Evolutionary conservation across 495 filamentous ascomycete species (phyloP), one percentile per base, ranked within the genome.

Genomic region (Penicillium cataractarum): DNA sequence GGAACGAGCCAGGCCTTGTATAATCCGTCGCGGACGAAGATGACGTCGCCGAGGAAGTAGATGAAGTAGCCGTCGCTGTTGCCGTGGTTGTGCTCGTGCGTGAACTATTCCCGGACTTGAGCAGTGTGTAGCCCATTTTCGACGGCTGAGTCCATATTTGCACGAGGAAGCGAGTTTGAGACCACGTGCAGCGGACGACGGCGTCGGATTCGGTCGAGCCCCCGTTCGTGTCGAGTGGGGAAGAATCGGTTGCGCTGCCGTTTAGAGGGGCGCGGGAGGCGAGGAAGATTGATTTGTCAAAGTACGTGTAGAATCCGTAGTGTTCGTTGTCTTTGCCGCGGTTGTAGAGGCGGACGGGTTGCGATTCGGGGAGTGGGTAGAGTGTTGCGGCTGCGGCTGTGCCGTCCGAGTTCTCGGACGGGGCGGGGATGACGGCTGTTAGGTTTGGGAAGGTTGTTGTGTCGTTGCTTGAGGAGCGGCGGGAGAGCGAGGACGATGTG

Each of bases 251-350:
- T 31, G 57, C 32, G 19, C 65, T 68, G 27, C 57, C 64, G 40
- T 80, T 78, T 21, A 82, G 65, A 0, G 75, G 70, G 7, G 74
- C 71, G n/a, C 75, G 68, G 12, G 83, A 85, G 56, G 85, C 83
- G 54, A 93, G 80, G 80, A 93, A 96, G 56, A 96, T 92, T 6
- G 90, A 90, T 65, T 92, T 91, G 74, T 93, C 87, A 74, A 89
- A 98, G 80, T 96, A 96, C 0, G 84, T 90, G 74, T 96, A 97
- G 76, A 97, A 97, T 10, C 91, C 92, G 74, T 96, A 98, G 76
- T 97, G 92, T 71, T 99, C 95, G 0, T 86, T 87, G 3, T 83
- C 77, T 35, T 87, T 75, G 21, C 88, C 92, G 24, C 92, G 89
- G 74, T 98, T 89, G 78, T 90, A 97, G 3, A 98, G 84, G 3